Evolutionary conservation across 805 yeast species (phyloP).

Genomic region (Wickerhamiella shivajii): DNA sequence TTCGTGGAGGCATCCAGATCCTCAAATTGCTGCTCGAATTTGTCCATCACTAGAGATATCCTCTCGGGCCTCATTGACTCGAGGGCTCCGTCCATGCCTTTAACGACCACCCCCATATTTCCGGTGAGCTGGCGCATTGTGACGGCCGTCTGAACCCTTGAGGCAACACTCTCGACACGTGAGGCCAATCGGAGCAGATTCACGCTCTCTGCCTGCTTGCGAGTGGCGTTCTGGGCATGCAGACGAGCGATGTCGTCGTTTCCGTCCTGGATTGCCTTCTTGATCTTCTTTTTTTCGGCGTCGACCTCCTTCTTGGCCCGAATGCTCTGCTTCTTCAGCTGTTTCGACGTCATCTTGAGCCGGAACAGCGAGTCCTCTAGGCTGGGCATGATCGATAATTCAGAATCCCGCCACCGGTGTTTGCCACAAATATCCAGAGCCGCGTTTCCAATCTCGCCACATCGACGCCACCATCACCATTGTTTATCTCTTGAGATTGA

Average conservation of each 20-base stretch:
- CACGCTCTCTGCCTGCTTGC: constrained; percentile 76
- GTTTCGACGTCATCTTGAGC: constrained; percentile 75
- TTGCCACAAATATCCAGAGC: too few relatives aligned
- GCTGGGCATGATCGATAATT: constrained; percentile 17
- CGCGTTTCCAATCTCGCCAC: too few relatives aligned
- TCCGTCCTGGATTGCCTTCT: constrained; percentile 75
- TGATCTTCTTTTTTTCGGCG: constrained; percentile 73
- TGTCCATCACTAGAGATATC: constrained; percentile 91
- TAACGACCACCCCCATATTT: constrained; percentile 83
- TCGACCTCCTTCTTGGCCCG: constrained; percentile 85
- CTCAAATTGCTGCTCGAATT: constrained; percentile 90
- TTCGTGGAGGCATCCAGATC: constrained; percentile 88
- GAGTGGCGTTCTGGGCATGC: constrained; percentile 90
- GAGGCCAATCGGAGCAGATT: constrained; percentile 72
- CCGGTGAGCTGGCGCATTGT: constrained; percentile 93
- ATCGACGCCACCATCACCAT: too few relatives aligned
- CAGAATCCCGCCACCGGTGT: too few relatives aligned
- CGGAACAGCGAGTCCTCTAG: constrained; percentile 21
- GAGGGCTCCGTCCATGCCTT: constrained; percentile 92
- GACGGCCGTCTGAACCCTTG: constrained; percentile 93
- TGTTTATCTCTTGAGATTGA: too few relatives aligned
- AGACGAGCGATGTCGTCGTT: constrained; percentile 84
- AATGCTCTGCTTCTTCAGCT: constrained; percentile 74
- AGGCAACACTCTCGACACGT: constrained; percentile 88
- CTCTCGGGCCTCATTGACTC: constrained; percentile 90